phyloP scores from a whole-genome alignment of 2,329 filamentous ascomycete genomes.

The Fusarium camptoceras region DNA sequence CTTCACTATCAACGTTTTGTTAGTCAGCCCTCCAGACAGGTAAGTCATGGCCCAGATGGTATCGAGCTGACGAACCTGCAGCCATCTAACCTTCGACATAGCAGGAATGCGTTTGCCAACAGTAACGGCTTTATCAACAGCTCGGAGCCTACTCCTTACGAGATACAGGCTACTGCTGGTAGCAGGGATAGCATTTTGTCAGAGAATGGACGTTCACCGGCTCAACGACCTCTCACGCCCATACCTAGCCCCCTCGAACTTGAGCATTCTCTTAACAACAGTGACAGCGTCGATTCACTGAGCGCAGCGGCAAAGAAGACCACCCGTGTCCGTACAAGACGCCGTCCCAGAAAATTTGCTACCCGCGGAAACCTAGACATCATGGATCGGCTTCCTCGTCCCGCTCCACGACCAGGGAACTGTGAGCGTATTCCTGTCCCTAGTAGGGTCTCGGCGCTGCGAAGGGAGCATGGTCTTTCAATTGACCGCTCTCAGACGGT shows the following conservation, averaged over 20 bases:
- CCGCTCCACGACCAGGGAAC: neutral
- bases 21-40: constrained; percentile 2
- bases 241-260: neutral
- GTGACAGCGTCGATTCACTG: neutral
- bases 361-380: constrained; percentile 4
- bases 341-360: neutral
- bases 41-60: neutral
- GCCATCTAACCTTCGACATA: neutral
- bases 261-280: neutral
- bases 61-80: constrained; percentile 15
- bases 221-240: neutral
- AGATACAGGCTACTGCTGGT: neutral
- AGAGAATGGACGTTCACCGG: neutral
- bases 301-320: neutral
- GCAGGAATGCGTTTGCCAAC: neutral
- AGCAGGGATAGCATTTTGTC: neutral
- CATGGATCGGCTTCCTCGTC: neutral
- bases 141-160: neutral
- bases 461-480: neutral
- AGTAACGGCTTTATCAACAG: neutral
- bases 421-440: neutral
- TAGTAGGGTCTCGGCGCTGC: neutral
- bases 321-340: neutral
- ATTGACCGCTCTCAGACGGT: constrained; percentile 2
- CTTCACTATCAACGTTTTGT: neutral